phyloP scores from a whole-genome alignment of 2,329 filamentous ascomycete species.

The Aureobasidium sp. region DNA sequence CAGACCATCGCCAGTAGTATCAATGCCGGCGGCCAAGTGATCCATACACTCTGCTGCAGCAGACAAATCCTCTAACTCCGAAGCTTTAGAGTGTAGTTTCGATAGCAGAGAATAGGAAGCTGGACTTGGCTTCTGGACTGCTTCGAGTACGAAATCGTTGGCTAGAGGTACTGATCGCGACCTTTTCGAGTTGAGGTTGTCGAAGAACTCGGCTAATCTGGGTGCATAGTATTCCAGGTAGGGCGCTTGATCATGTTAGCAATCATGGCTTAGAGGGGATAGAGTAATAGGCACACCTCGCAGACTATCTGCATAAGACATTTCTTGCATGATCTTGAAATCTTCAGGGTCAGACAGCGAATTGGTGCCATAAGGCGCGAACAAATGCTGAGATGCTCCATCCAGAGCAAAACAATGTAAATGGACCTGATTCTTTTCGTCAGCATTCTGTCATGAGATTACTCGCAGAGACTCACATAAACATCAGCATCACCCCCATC shows the following conservation, averaged over 20 bases:
- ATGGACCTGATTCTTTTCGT: not conserved
- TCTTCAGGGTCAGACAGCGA: constrained; percentile 14
- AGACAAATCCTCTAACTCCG: constrained; percentile 10
- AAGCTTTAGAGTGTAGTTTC: constrained; percentile 9
- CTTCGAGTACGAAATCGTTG: constrained; percentile 11
- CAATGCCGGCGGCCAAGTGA: constrained; percentile 65
- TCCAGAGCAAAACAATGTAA: constrained; percentile 19
- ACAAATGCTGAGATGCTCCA: constrained; percentile 17
- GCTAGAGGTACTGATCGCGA: constrained; percentile 5
- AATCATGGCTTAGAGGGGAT: not conserved
- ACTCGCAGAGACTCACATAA: constrained; percentile 11
- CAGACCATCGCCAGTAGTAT: constrained; percentile 62
- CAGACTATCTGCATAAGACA: constrained; percentile 18
- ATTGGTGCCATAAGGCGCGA: constrained; percentile 17
- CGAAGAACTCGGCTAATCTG: not conserved
- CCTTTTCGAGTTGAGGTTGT: not conserved
- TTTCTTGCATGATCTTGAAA: constrained; percentile 15
- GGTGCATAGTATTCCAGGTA: constrained; percentile 18
- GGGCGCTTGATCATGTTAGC: constrained; percentile 2
- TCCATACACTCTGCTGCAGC: constrained; percentile 55
- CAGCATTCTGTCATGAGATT: too few species aligned
- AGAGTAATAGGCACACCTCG: not conserved
- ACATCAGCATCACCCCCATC: constrained; percentile 14
- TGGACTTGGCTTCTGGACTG: not conserved
- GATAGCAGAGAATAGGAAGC: not conserved